Evolutionary conservation across 345 rosid genomes (phyloP).

Genomic region (Citrus medica): DNA sequence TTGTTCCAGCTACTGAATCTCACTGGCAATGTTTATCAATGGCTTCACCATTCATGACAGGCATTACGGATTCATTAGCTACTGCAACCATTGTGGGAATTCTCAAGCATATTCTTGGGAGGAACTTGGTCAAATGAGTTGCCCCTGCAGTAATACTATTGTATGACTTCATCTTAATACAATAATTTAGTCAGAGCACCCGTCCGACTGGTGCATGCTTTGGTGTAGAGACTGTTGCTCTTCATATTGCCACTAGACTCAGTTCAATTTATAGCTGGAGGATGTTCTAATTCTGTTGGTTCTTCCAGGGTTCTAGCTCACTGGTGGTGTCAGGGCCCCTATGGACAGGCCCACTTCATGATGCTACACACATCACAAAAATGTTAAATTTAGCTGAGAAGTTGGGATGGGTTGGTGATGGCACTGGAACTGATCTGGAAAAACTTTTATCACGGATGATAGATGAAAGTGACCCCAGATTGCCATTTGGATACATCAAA

Average conservation of each 20-base stretch:
- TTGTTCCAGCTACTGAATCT: neutral
- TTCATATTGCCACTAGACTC: neutral
- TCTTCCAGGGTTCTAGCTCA: constrained; percentile 39
- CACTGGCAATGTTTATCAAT: neutral
- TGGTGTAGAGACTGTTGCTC: neutral
- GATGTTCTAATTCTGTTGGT: neutral
- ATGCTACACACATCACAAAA: constrained; percentile 46
- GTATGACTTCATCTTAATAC: constrained; percentile 15
- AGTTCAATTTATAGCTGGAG: neutral
- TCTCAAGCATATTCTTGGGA: constrained; percentile 59
- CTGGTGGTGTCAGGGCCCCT: constrained; percentile 67
- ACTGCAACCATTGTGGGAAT: constrained; percentile 68
- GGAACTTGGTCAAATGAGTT: constrained; percentile 61
- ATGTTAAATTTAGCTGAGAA: constrained; percentile 65
- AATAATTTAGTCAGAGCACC: neutral
- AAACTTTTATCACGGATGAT: constrained; percentile 66
- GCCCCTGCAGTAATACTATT: constrained; percentile 50
- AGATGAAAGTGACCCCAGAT: constrained; percentile 78
- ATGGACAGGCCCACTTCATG: constrained; percentile 88
- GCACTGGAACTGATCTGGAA: constrained; percentile 50
- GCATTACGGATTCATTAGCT: constrained; percentile 78
- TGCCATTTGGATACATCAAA: constrained; percentile 81
- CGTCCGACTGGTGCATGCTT: neutral
- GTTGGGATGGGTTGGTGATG: constrained; percentile 74
- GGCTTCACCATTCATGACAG: constrained; percentile 31